Evolutionary conservation across 179 eudicot genomes (phyloP), one percentile per base, ranked within the genome.

Genomic region (Sideroxylon spinosum): DNA sequence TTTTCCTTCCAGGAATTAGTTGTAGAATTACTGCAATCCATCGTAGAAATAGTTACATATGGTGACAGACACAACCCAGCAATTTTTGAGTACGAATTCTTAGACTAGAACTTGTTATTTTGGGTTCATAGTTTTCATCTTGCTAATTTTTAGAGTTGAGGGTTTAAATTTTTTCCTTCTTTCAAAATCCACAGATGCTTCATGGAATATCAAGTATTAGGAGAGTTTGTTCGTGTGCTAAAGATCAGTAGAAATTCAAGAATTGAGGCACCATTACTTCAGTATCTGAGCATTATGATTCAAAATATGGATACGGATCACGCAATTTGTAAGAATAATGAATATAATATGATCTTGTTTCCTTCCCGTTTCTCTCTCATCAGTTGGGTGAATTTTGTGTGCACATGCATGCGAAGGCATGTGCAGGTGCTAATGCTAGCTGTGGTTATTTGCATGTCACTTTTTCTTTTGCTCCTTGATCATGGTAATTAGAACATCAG

Each of bases 221-320:
- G 85, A 29, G 89, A 88, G 73, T 86, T 88, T 82, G 86, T 86
- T 75, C 86, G 89, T 60, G 28, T 89, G 52, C 85, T 89, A 65
- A 81, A 85, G 86, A 84, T 74, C 57, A 84, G 88, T 80, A 81
- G 69, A 75, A 75, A 79, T 66, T 77, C 87, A 53, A 70, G 80
- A 81, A 79, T 89, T 63, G 83, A 84, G 86, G 88, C 86, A 22
- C 84, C 86, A 49, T 75, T 89, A 79, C 92, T 89, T 76, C 92
- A 89, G 75, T 85, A 87, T 80, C 71, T 87, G 70, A 89, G 89
- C 86, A 89, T 89, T 73, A 81, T 89, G 88, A 82, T 89, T 84
- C 92, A 87, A 37, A 89, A 89, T 80, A 77, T 89, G 83, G 82
- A 78, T 22, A 81, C 86, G 44, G 92, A 89, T 60, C 85, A 87